Percentiles rank a stretch among this genome's conserved stretches.
Evolutionary conservation across 805 yeast genomes (phyloP).

Genomic region (Nakazawaea wickerhamii): DNA sequence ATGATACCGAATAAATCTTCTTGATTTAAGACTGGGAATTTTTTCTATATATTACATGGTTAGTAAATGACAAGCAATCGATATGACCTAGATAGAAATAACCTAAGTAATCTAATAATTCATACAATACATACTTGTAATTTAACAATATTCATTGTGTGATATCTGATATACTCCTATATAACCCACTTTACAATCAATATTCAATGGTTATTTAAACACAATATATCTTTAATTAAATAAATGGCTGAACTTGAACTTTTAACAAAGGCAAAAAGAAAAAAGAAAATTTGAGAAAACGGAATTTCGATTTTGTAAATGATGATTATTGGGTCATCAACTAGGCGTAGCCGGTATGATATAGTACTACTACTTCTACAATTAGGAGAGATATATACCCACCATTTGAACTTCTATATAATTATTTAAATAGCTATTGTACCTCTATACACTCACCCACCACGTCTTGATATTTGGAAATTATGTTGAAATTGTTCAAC

Average conservation of each 20-base stretch:
- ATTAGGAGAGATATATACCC: background rate
- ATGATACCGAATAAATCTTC: constrained; percentile 81
- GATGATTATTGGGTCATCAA: no score
- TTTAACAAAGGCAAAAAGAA: background rate
- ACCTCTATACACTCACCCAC: no score
- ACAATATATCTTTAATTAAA: no score
- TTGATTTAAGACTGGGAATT: constrained; percentile 80
- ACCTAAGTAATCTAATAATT: background rate
- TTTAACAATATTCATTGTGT: constrained; percentile 62
- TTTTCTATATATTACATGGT: constrained; percentile 42
- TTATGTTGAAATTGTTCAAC: constrained; percentile 12
- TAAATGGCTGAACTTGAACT: background rate
- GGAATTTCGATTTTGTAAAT: no score
- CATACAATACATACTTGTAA: constrained; percentile 42
- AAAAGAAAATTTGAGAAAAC: no score
- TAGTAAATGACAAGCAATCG: background rate
- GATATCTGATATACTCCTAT: background rate
- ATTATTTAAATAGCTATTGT: no score
- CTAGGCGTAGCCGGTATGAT: background rate
- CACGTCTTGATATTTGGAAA: no score
- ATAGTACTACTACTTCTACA: background rate
- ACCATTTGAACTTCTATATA: no score
- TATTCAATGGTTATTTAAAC: no score
- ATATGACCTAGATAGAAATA: background rate
- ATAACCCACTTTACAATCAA: background rate